Conservation (phyloP, 768 basidiomycete species). For the Mrakia frigida region DNA sequence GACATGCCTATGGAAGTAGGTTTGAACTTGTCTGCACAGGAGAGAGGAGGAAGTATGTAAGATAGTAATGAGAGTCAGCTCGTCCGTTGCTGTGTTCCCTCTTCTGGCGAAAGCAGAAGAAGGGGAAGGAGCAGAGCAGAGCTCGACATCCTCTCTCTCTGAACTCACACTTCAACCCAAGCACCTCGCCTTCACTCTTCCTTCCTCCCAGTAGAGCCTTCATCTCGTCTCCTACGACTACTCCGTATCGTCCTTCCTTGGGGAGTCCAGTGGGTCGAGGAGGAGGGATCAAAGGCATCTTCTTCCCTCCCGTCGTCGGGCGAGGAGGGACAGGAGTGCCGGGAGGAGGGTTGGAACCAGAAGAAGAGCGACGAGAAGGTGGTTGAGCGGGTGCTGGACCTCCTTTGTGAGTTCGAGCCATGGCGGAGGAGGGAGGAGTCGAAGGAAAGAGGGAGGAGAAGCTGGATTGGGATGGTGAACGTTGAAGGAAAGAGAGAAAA, state of each 20-base stretch:
- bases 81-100: background rate
- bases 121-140: background rate
- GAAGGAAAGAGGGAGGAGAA: background rate
- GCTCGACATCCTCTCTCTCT: background rate
- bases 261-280: background rate
- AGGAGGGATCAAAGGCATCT: conserved; percentile 11
- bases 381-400: background rate
- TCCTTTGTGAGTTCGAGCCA: conserved; percentile 10
- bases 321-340: background rate
- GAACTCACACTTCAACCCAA: conserved; percentile 5
- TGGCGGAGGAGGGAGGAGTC: background rate
- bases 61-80: background rate
- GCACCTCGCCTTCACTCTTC: background rate
- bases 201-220: background rate
- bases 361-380: background rate
- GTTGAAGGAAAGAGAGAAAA: background rate
- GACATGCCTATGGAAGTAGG: conserved; percentile 6
- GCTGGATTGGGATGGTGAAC: background rate
- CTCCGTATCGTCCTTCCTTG: background rate
- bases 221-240: background rate
- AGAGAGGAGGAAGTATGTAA: background rate
- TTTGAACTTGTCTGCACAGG: conserved; percentile 11
- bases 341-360: background rate
- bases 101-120: background rate
- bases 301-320: conserved; percentile 10